phyloP scores from a whole-genome alignment of 768 basidiomycete species.

The Calocybe gangraenosa region DNA sequence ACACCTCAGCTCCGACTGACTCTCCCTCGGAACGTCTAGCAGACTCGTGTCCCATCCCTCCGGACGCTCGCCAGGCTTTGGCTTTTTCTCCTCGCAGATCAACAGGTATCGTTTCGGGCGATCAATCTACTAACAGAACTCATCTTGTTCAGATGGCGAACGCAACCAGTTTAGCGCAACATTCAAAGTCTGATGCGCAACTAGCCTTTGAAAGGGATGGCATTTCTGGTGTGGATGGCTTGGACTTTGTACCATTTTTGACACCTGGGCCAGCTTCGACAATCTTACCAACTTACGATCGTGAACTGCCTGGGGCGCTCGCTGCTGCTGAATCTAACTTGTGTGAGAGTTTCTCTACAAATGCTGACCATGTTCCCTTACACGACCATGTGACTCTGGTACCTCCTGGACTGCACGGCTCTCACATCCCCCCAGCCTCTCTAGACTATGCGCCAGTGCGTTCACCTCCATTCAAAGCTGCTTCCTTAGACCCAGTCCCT shows the following conservation, averaged over 20 bases:
- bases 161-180: no score
- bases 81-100: conserved; percentile 13
- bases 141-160: not conserved
- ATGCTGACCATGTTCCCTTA: not conserved
- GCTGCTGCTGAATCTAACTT: not conserved
- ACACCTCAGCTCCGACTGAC: not conserved
- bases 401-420: not conserved
- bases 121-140: not conserved
- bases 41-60: not conserved
- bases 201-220: not conserved
- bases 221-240: not conserved
- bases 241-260: conserved; percentile 16
- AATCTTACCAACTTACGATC: not conserved
- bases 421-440: not conserved
- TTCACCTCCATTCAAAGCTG: conserved; percentile 9
- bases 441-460: not conserved
- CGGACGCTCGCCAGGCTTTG: conserved; percentile 15
- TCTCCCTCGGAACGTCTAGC: not conserved
- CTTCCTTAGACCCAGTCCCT: conserved; percentile 13
- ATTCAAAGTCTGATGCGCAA: not conserved
- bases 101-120: not conserved
- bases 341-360: not conserved
- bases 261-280: conserved; percentile 17
- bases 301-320: not conserved
- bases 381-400: not conserved